Percentiles rank a stretch among this genome's conserved stretches.
Conservation (phyloP, 1,139 yeast genomes). For the Debaryomyces robertsiae region DNA sequence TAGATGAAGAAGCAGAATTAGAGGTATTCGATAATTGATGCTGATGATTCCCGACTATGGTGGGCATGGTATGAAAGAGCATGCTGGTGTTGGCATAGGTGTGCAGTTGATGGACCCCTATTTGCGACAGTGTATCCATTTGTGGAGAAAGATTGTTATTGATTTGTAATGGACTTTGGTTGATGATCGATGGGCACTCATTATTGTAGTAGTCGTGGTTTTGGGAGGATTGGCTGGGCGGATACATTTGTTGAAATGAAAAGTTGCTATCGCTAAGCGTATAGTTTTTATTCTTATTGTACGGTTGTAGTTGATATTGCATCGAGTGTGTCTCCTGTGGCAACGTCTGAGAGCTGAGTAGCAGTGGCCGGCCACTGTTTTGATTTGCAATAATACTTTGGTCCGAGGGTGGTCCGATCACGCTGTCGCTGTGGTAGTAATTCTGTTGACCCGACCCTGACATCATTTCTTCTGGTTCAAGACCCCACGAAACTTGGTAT, state of each 20-base stretch:
- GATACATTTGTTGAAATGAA: conserved; percentile 17
- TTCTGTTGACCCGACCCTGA: conserved; percentile 9
- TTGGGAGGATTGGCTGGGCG: conserved; percentile 2
- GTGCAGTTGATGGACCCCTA: background rate
- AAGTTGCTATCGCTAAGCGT: conserved; percentile 15
- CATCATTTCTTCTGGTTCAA: background rate
- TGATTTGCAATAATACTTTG: conserved; percentile 13
- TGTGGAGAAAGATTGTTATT: conserved; percentile 1
- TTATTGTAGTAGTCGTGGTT: conserved; percentile 15
- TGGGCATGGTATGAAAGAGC: conserved; percentile 5
- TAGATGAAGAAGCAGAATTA: conserved; percentile 12
- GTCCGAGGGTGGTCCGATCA: conserved; percentile 15
- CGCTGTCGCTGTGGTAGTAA: conserved; percentile 17
- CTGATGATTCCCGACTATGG: conserved; percentile 9
- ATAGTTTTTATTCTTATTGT: conserved; percentile 15
- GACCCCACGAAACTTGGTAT: no score
- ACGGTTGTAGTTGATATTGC: conserved; percentile 3
- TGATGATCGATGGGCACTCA: conserved; percentile 8
- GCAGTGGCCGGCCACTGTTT: conserved; percentile 2
- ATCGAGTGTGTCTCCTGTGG: conserved; percentile 1
- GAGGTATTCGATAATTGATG: conserved; percentile 18
- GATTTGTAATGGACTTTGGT: conserved; percentile 7
- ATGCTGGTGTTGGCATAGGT: background rate
- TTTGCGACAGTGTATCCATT: conserved; percentile 1
- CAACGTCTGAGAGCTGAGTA: background rate